Percentiles rank a stretch among this genome's conserved stretches.
These are phyloP conservation scores for Cladorrhinum sp. DNA, from an alignment of 2,329 filamentous ascomycete species.

Conservation along the genomic window DNA sequence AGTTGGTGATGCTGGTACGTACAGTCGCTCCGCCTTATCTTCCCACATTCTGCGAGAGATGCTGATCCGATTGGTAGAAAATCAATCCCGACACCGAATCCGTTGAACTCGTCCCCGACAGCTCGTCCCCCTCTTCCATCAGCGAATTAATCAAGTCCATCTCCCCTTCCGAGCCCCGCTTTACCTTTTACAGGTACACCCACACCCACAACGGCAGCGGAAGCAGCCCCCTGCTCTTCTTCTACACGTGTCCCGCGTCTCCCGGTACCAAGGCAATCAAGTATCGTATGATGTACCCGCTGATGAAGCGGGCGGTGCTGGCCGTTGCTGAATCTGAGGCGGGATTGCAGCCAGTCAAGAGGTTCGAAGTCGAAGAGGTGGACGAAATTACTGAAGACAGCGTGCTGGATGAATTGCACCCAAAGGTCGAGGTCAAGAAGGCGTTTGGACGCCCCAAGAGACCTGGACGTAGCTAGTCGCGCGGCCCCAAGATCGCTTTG, in stretches of 20 bases:
- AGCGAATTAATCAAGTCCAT: slow-evolving; percentile 58
- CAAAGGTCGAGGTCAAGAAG: slow-evolving; percentile 61
- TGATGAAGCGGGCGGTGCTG: slow-evolving; percentile 66
- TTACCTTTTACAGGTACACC: slow-evolving; percentile 70
- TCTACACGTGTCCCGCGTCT: slow-evolving; percentile 75
- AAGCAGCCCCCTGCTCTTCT: slow-evolving; percentile 66
- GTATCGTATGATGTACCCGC: slow-evolving; percentile 80
- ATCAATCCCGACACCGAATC: slow-evolving; percentile 69
- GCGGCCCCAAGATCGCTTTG: not conserved
- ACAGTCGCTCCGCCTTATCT: not conserved
- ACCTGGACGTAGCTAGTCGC: slow-evolving; percentile 53
- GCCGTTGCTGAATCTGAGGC: slow-evolving; percentile 63
- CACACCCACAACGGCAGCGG: slow-evolving; percentile 53
- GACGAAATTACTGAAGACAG: slow-evolving; percentile 66
- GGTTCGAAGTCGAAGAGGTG: slow-evolving; percentile 65
- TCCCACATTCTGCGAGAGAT: not conserved
- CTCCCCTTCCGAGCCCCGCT: slow-evolving; percentile 66
- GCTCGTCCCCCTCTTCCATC: slow-evolving; percentile 53
- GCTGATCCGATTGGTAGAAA: slow-evolving; percentile 45
- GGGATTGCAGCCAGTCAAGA: slow-evolving; percentile 66
- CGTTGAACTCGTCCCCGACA: slow-evolving; percentile 60
- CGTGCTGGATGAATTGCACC: slow-evolving; percentile 66
- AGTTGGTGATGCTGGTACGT: slow-evolving; percentile 65
- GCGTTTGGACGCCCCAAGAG: slow-evolving; percentile 76
- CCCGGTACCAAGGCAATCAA: slow-evolving; percentile 67